phyloP scores from a whole-genome alignment of 106 monocot species.

The Platanthera guangdongensis region DNA sequence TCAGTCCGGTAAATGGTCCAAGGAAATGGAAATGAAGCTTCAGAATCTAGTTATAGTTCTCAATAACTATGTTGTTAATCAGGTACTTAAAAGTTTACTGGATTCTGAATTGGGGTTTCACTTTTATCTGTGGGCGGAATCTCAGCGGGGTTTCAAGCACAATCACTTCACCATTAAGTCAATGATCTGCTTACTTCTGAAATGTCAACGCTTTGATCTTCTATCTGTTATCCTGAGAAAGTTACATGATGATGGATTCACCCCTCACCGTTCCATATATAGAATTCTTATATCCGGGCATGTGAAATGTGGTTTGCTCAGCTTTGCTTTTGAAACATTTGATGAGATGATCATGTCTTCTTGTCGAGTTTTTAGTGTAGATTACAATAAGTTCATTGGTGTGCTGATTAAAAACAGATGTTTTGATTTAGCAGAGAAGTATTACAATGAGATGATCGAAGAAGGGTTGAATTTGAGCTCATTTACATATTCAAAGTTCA shows the following conservation, averaged over 20 bases:
- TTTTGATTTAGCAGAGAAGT: conserved; percentile 57
- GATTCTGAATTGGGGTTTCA: too few relatives aligned
- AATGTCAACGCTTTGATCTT: too few relatives aligned
- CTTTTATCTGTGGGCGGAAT: too few relatives aligned
- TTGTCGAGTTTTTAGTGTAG: conserved; percentile 61
- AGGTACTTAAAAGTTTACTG: too few relatives aligned
- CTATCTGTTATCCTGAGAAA: too few relatives aligned
- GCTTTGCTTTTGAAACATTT: conserved; percentile 43
- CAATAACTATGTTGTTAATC: too few relatives aligned
- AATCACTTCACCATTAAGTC: too few relatives aligned
- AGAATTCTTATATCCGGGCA: conserved; percentile 72
- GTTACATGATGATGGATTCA: conserved; percentile 35
- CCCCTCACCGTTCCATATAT: conserved; percentile 54
- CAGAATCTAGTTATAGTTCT: too few relatives aligned
- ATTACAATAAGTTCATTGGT: conserved; percentile 85
- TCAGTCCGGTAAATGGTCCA: conserved; percentile 39
- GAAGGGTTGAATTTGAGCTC: conserved; percentile 64
- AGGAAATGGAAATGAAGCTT: conserved; percentile 45
- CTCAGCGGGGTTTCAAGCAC: too few relatives aligned
- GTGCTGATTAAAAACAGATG: conserved; percentile 49
- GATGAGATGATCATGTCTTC: conserved; percentile 70
- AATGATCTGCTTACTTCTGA: too few relatives aligned
- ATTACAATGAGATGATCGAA: conserved; percentile 45
- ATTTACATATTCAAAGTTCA: conserved; percentile 89
- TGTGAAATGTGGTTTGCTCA: conserved; percentile 53